A percentile compares a stretch with the other conserved stretches of the same genome.
These are phyloP conservation scores for Chalara sp. DNA, from an alignment of 2,329 filamentous ascomycete genomes.

Conservation along the genomic window DNA sequence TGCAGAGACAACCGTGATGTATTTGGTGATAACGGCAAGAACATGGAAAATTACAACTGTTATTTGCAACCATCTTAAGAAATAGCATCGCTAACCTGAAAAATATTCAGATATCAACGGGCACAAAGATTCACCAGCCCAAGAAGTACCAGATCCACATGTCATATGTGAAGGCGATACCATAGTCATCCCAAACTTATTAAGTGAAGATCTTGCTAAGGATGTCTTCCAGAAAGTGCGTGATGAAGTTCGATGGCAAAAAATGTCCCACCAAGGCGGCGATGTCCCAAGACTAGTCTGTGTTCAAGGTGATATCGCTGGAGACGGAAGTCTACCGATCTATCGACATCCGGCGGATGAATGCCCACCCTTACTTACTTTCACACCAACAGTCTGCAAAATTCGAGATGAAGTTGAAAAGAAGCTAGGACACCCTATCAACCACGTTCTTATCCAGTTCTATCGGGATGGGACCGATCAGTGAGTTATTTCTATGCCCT, in stretches of 20 bases:
- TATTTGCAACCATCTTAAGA: too few relatives aligned
- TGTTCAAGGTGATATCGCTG: constrained; percentile 68
- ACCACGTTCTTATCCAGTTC: constrained; percentile 87
- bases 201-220: constrained; percentile 49
- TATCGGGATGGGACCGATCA: constrained; percentile 87
- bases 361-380: constrained; percentile 68
- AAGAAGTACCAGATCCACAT: constrained; percentile 5
- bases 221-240: constrained; percentile 64
- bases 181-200: constrained; percentile 61
- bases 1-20: too few relatives aligned
- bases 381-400: constrained; percentile 63
- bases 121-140: not conserved
- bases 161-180: constrained; percentile 77
- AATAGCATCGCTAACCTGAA: too few relatives aligned
- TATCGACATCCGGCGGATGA: constrained; percentile 93
- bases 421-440: constrained; percentile 70
- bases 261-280: constrained; percentile 87
- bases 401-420: constrained; percentile 66
- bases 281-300: constrained; percentile 88
- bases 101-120: not conserved
- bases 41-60: too few relatives aligned
- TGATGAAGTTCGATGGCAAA: constrained; percentile 77
- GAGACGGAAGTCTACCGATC: constrained; percentile 73
- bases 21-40: too few relatives aligned
- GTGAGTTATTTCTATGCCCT: too few relatives aligned